A percentile compares a stretch with the other conserved stretches of the same genome.
phyloP scores from a whole-genome alignment of 257 asterid genomes.

The Lantana camara region DNA sequence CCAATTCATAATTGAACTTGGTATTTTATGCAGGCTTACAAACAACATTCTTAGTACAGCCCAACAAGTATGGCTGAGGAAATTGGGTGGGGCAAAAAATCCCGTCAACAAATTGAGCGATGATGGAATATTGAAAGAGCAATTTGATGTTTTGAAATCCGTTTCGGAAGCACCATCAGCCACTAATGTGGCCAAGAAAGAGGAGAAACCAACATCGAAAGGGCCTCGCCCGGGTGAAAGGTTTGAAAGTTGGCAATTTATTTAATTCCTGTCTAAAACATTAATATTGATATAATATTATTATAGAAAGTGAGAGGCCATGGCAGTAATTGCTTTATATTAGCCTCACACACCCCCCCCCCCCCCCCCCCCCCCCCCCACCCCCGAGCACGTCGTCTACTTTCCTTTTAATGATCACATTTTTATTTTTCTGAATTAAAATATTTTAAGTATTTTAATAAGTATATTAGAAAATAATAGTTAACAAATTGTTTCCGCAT shows the following conservation, averaged over 20 bases:
- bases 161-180: constrained; percentile 50
- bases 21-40: constrained; percentile 69
- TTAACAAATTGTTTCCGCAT: too few species aligned
- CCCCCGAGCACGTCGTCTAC: too few species aligned
- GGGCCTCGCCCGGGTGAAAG: constrained; percentile 92
- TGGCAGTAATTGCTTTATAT: too few species aligned
- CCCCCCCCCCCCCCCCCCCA: too few species aligned
- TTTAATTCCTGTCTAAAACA: background rate
- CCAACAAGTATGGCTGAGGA: constrained; percentile 91
- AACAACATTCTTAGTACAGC: constrained; percentile 88
- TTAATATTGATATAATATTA: too few species aligned
- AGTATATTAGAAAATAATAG: too few species aligned
- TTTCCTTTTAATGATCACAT: too few species aligned
- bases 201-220: constrained; percentile 47
- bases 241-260: constrained; percentile 37
- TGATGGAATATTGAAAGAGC: constrained; percentile 49
- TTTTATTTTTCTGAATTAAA: too few species aligned
- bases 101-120: constrained; percentile 53
- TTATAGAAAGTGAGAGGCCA: too few species aligned
- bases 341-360: too few species aligned
- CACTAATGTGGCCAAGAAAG: constrained; percentile 40
- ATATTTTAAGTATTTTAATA: too few species aligned
- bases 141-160: constrained; percentile 44
- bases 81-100: constrained; percentile 84
- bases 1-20: background rate